These are phyloP conservation scores for Falciphora oryzae DNA, from an alignment of 2,329 filamentous ascomycete species.

Conservation along the genomic window DNA sequence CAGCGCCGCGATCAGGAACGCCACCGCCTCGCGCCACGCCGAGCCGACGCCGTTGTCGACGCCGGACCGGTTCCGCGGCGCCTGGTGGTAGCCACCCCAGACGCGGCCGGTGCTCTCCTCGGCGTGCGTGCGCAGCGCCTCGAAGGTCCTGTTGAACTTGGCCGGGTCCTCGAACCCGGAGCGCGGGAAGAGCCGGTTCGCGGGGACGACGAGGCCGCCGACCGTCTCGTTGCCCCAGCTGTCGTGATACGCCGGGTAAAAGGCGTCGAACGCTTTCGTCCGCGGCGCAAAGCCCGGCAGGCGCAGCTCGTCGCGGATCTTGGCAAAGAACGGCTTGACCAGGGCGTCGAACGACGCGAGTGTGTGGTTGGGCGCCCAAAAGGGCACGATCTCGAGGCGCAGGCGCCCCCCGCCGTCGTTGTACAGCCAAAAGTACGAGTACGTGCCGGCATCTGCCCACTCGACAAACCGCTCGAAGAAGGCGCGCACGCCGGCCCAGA, in stretches of 20 bases:
- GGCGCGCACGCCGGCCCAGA: constrained; percentile 25
- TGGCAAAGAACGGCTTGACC: constrained; percentile 19
- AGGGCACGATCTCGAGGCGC: constrained; percentile 23
- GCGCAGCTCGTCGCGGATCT: constrained; percentile 21
- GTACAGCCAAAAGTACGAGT: constrained; percentile 25
- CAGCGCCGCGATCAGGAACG: neutral
- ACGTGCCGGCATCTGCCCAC: constrained; percentile 23
- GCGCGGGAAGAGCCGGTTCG: constrained; percentile 24
- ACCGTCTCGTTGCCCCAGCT: constrained; percentile 27
- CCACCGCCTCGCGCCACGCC: neutral
- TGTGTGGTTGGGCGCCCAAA: constrained; percentile 19
- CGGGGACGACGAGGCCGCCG: constrained; percentile 19
- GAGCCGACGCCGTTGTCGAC: constrained; percentile 8
- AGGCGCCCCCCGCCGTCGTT: constrained; percentile 14
- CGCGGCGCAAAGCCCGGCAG: constrained; percentile 12
- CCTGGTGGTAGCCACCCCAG: constrained; percentile 7
- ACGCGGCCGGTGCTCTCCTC: neutral
- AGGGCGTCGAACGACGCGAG: constrained; percentile 15
- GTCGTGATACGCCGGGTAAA: constrained; percentile 42
- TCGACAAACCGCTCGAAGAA: constrained; percentile 24
- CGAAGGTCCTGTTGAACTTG: constrained; percentile 25
- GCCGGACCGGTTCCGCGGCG: constrained; percentile 3
- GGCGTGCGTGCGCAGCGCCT: neutral
- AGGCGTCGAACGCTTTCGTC: constrained; percentile 23
- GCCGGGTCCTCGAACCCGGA: constrained; percentile 21